A percentile compares a stretch with the other conserved stretches of the same genome.
phyloP scores from a whole-genome alignment of 2,329 filamentous ascomycete species.

The Elsinoe arachidis region DNA sequence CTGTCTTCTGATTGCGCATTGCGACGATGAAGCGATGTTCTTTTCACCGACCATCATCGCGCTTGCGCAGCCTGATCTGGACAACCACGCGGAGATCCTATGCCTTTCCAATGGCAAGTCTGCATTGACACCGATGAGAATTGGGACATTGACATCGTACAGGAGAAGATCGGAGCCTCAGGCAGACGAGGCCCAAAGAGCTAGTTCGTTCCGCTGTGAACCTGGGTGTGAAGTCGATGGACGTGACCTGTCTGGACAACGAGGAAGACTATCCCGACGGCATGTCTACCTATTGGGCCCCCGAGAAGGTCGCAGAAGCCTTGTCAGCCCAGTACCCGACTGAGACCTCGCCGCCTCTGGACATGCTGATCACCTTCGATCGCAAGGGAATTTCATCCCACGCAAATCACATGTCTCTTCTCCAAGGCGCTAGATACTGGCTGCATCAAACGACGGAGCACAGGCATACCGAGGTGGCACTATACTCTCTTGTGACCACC shows the following conservation, averaged over 20 bases:
- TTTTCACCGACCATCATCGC: constrained; percentile 82
- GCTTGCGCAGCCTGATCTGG: constrained; percentile 67
- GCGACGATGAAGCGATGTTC: constrained; percentile 99
- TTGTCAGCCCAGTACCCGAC: too few relatives aligned
- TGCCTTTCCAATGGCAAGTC: constrained; percentile 79
- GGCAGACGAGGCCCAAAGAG: neutral
- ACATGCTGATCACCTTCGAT: too few relatives aligned
- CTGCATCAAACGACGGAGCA: too few relatives aligned
- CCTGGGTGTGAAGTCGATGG: constrained; percentile 68
- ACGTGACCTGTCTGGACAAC: constrained; percentile 79
- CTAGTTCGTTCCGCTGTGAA: neutral
- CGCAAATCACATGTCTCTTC: too few relatives aligned
- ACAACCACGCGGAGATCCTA: constrained; percentile 88
- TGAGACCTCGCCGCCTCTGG: too few relatives aligned
- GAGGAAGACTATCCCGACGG: constrained; percentile 71
- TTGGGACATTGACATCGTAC: neutral
- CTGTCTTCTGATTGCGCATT: constrained; percentile 88
- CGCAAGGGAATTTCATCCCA: too few relatives aligned
- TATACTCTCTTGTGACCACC: too few relatives aligned
- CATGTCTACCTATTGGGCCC: constrained; percentile 66
- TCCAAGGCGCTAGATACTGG: too few relatives aligned
- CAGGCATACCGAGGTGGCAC: too few relatives aligned
- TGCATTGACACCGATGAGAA: too few relatives aligned
- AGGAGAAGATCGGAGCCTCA: neutral
- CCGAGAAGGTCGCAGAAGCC: neutral